Conservation (phyloP, 2,329 filamentous ascomycete genomes). For the Talaromyces sp. region DNA sequence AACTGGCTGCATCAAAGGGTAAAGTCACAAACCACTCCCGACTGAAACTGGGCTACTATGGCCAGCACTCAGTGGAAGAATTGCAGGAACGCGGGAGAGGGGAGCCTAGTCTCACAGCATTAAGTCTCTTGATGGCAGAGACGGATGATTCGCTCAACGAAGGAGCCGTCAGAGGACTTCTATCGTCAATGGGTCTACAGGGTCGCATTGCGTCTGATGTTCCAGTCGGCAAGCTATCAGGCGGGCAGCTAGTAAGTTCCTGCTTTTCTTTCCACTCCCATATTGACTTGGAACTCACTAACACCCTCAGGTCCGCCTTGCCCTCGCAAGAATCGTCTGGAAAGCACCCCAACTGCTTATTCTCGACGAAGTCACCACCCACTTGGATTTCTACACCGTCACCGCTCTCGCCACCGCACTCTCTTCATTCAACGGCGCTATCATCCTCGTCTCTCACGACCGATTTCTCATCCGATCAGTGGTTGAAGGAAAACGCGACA, state of each 20-base stretch:
- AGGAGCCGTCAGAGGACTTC: constrained; percentile 66
- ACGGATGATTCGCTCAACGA: constrained; percentile 60
- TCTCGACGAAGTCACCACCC: constrained; percentile 81
- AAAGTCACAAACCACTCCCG: constrained; percentile 68
- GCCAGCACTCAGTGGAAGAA: constrained; percentile 74
- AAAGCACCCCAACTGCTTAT: constrained; percentile 71
- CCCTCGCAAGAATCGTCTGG: constrained; percentile 71
- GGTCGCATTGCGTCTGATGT: constrained; percentile 74
- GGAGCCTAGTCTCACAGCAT: constrained; percentile 62
- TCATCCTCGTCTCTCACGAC: constrained; percentile 79
- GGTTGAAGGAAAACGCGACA: constrained; percentile 62
- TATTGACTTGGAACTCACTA: background rate
- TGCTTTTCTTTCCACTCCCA: constrained; percentile 15
- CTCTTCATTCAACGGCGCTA: constrained; percentile 69
- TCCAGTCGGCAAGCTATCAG: constrained; percentile 72
- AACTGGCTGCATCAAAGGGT: constrained; percentile 62
- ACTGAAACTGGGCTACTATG: constrained; percentile 73
- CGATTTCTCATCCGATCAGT: constrained; percentile 77
- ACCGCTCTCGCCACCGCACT: constrained; percentile 69
- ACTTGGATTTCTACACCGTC: constrained; percentile 82
- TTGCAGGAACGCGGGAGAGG: constrained; percentile 61
- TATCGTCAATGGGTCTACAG: constrained; percentile 70
- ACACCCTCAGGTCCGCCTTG: constrained; percentile 53
- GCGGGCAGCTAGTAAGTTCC: constrained; percentile 70
- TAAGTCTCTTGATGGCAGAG: constrained; percentile 63